These are phyloP conservation scores for Amaranthus hypochondriacus DNA, from an alignment of 148 eudicot species.

Conservation along the genomic window DNA sequence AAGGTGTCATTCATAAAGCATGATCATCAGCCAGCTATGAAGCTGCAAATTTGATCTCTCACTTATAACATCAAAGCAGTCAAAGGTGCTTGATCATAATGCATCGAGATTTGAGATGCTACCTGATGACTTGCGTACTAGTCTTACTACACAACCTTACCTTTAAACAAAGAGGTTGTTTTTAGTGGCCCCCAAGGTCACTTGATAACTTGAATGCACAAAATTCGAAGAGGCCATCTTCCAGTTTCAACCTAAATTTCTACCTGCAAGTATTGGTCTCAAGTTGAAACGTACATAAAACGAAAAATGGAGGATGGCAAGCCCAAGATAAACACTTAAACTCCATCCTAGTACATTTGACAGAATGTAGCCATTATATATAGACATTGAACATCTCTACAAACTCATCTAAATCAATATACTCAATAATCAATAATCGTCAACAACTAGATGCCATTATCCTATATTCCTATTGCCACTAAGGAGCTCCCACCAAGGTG, in stretches of 20 bases:
- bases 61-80: not conserved
- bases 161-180: no score
- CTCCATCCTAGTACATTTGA: not conserved
- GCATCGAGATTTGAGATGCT: not conserved
- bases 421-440: no score
- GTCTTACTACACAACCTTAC: no score
- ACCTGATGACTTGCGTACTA: no score
- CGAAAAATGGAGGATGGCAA: not conserved
- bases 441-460: no score
- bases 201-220: not conserved
- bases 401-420: no score
- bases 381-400: conserved; percentile 1
- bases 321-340: not conserved
- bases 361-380: not conserved
- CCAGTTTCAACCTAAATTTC: not conserved
- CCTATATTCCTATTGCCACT: no score
- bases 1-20: no score
- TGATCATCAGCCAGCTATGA: no score
- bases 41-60: no score
- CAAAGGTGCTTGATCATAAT: not conserved
- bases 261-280: not conserved
- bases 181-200: not conserved
- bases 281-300: not conserved
- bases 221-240: not conserved
- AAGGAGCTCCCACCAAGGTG: no score